Base-by-base conservation (phyloP, 2,329 filamentous ascomycete species). In the Penicillium sp. region DNA sequence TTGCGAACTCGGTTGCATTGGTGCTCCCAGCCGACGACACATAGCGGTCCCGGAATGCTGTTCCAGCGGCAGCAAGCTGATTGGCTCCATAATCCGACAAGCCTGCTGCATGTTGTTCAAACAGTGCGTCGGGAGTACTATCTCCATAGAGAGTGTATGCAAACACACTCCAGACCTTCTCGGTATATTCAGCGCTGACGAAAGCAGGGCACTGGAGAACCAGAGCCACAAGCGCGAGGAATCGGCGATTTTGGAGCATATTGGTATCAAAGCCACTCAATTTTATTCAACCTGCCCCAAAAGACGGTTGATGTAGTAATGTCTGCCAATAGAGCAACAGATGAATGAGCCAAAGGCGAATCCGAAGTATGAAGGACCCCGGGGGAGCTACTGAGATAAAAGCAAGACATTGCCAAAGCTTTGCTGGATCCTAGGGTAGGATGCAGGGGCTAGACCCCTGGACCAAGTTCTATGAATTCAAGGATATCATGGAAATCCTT, bases 31-130 rank as follows among this genome's bases (percentile, higher is more conserved):
- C 50, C 9, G 71, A 53, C 14, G 71, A 69, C 50, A 87, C 71
- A 68, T 87, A 87, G 53, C 83, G 78, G 29, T 75, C 63, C 58
- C 85, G 79, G 65, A 86, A 81, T 55, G 75, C 76, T 16, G 75
- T 67, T 2, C 84, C 85, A 9, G 82, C 77, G 11, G 71, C 63
- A 60, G 79, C 77, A 55, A 85, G 74, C 60, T 85, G 79, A 50
- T 78, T 79, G n/a, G 84, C 84, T 49, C 85, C 85, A 44, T 82
- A 71, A 1, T 81, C 75, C 1, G 83, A 85, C 51, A 87, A 72
- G 1, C 69, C 69, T 5, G 69, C 71, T 3, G 75, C 63, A 25
- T 19, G 8, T 69, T 25, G 45, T 8, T 46, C 49, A 16, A 67
- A 61, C 7, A 80, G 63, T 27, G 74, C 69, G 45, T 72, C 63